A percentile compares a stretch with the other conserved stretches of the same genome.
Evolutionary conservation across 2,329 filamentous ascomycete species (phyloP).

Genomic region (Colletotrichum endophyticum): DNA sequence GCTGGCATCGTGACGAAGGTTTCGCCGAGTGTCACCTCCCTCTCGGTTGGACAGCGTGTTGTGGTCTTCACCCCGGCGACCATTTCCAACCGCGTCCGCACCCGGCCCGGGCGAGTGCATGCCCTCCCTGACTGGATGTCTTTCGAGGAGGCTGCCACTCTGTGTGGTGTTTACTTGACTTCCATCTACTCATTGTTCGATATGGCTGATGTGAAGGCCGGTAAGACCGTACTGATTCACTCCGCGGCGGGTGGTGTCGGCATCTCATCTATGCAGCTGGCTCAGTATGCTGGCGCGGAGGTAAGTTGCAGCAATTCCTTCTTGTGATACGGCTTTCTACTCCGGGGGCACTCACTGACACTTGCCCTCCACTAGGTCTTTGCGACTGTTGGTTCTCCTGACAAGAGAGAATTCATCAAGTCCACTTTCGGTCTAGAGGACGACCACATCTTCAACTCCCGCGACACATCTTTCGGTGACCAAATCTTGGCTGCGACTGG

Average conservation of each 20-base stretch:
- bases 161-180: conserved; percentile 34
- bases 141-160: conserved; percentile 29
- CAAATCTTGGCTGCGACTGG: background rate
- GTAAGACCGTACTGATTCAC: conserved; percentile 13
- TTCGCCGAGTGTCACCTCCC: background rate
- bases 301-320: background rate
- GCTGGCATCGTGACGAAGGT: background rate
- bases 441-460: background rate
- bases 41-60: background rate
- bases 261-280: background rate
- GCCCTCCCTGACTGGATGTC: background rate
- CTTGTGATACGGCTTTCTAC: background rate
- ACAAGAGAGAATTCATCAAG: conserved; percentile 23
- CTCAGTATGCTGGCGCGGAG: background rate
- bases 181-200: conserved; percentile 26
- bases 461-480: background rate
- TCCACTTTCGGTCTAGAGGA: conserved; percentile 30
- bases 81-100: conserved; percentile 26
- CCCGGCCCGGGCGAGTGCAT: conserved; percentile 22
- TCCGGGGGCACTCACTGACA: background rate
- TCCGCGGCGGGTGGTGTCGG: background rate
- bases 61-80: conserved; percentile 4
- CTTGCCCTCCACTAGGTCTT: conserved; percentile 25
- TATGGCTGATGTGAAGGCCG: conserved; percentile 20
- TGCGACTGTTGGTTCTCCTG: conserved; percentile 35